Conservation (phyloP, 495 filamentous ascomycete genomes). For the Mytilinidion resinicola region DNA sequence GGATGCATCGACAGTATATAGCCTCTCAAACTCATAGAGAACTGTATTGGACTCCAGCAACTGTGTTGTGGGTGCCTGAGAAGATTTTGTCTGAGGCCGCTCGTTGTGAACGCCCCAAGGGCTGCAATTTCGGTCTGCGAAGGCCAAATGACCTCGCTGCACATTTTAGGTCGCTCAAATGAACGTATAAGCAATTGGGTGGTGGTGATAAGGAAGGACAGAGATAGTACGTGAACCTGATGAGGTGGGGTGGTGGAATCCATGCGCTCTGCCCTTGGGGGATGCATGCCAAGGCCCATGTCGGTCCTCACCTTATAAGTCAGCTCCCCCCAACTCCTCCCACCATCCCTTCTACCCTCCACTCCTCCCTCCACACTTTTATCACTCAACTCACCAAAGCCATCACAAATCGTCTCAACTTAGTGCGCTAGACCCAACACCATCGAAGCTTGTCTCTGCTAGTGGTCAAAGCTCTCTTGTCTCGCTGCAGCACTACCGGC, state of each 20-base stretch:
- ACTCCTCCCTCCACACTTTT: slow-evolving; percentile 6
- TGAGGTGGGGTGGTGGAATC: background rate
- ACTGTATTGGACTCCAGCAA: background rate
- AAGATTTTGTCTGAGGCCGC: slow-evolving; percentile 1
- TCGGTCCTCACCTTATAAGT: slow-evolving; percentile 9
- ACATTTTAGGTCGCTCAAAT: background rate
- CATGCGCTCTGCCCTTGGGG: background rate
- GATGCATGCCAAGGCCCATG: slow-evolving; percentile 1
- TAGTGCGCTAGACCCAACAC: background rate
- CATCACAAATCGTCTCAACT: slow-evolving; percentile 9
- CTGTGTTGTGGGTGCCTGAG: background rate
- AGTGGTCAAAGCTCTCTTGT: background rate
- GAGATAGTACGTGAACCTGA: background rate
- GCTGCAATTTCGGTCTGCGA: background rate
- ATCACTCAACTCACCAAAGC: slow-evolving; percentile 12
- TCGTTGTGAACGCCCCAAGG: background rate
- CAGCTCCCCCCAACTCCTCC: slow-evolving; percentile 10
- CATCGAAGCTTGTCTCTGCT: background rate
- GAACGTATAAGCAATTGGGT: background rate
- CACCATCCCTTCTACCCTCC: slow-evolving; percentile 17
- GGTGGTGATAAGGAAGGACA: background rate
- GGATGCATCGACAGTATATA: background rate
- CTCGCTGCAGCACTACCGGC: background rate
- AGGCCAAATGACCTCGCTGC: background rate
- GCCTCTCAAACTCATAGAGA: background rate